A percentile compares a stretch with the other conserved stretches of the same genome.
phyloP scores from a whole-genome alignment of 225 moss, liverwort and hornwort species.

The Climacium dendroides region DNA sequence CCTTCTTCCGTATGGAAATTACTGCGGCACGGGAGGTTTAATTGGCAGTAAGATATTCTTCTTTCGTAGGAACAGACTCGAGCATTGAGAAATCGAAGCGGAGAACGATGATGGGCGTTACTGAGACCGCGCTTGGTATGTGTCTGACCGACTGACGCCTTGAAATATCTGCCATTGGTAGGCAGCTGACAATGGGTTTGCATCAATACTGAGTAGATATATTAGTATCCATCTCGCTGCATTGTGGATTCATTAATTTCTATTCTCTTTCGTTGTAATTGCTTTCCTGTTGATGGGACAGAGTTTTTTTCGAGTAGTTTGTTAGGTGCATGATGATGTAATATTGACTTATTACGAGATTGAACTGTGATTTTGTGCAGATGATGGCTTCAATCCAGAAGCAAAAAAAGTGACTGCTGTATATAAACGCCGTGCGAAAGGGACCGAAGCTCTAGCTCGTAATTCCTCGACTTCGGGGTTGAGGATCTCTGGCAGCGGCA shows the following conservation, averaged over 20 bases:
- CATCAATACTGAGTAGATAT: background rate
- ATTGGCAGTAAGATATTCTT: background rate
- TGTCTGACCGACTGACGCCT: background rate
- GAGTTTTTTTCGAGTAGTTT: background rate
- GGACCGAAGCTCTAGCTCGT: background rate
- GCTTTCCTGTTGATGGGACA: background rate
- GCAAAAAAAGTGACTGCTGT: constrained; percentile 46
- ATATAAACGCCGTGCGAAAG: constrained; percentile 73
- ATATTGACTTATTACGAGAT: background rate
- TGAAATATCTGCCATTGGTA: background rate
- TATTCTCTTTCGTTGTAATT: background rate
- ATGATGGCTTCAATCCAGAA: constrained; percentile 12
- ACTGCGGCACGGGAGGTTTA: background rate
- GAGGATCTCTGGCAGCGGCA: background rate
- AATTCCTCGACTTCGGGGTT: background rate
- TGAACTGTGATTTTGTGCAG: background rate
- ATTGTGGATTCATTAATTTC: background rate
- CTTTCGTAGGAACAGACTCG: background rate
- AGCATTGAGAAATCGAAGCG: background rate
- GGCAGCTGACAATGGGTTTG: background rate
- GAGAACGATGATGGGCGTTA: constrained; percentile 12
- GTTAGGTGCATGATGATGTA: background rate
- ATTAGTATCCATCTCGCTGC: background rate
- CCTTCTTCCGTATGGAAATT: background rate
- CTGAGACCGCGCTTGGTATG: constrained; percentile 1